Conservation (phyloP, 2,329 filamentous ascomycete species). For the Fusarium euwallaceae region DNA sequence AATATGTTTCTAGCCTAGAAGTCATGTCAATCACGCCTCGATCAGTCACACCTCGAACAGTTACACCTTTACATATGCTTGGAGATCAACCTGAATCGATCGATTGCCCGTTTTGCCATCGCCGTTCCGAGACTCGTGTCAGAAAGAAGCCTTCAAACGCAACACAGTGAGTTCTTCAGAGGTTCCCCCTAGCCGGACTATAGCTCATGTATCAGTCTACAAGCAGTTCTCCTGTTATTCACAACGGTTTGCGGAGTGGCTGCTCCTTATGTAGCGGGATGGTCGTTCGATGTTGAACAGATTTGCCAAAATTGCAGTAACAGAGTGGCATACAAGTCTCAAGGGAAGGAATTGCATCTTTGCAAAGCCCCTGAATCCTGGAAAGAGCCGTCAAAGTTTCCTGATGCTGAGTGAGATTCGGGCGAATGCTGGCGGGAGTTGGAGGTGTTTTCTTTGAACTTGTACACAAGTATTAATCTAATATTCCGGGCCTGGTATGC, state of each 20-base stretch:
- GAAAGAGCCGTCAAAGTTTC: background rate
- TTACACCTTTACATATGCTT: conserved; percentile 20
- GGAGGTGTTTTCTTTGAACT: too few relatives aligned
- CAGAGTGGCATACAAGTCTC: conserved; percentile 15
- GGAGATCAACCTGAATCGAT: conserved; percentile 16
- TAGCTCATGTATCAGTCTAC: background rate
- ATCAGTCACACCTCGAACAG: background rate
- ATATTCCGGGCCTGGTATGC: background rate
- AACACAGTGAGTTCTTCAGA: conserved; percentile 12
- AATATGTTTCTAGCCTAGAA: background rate
- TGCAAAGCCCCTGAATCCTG: conserved; percentile 10
- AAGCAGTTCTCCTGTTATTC: background rate
- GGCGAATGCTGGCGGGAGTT: too few relatives aligned
- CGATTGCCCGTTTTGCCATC: conserved; percentile 24
- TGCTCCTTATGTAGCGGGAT: background rate
- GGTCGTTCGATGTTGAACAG: conserved; percentile 26
- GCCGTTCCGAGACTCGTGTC: conserved; percentile 6
- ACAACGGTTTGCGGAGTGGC: background rate
- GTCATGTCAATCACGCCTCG: background rate
- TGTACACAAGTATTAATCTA: background rate
- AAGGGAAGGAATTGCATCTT: conserved; percentile 21
- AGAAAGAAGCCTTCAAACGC: conserved; percentile 25
- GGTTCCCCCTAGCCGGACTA: too few relatives aligned
- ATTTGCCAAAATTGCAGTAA: conserved; percentile 12
- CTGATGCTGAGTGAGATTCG: background rate